A percentile compares a stretch with the other conserved stretches of the same genome.
phyloP scores from a whole-genome alignment of 331 rosid genomes.

The Erythrophleum ivorense region DNA sequence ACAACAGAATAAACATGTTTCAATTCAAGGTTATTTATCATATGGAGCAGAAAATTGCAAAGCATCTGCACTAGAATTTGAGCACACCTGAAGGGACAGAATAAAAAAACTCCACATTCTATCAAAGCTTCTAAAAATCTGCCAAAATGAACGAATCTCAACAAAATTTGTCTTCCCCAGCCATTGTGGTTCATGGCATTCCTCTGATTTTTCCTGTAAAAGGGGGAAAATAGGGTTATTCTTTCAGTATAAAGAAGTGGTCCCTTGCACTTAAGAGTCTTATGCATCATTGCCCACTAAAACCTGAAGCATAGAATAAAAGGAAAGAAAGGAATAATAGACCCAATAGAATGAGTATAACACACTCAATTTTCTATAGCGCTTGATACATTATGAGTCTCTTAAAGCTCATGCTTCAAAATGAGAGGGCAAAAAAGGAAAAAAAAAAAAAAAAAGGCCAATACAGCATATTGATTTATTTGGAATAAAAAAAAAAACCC shows the following conservation, averaged over 20 bases:
- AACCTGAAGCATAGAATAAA: conserved; percentile 1
- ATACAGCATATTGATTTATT: background rate
- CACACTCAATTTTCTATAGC: background rate
- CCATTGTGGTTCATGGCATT: conserved; percentile 58
- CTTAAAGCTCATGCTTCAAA: conserved; percentile 19
- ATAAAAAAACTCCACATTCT: conserved; percentile 94
- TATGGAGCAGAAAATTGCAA: conserved; percentile 31
- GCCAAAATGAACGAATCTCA: conserved; percentile 95
- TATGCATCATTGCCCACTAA: conserved; percentile 5
- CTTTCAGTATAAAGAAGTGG: background rate
- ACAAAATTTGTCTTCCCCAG: conserved; percentile 95
- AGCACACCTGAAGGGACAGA: conserved; percentile 82
- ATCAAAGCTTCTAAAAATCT: conserved; percentile 90
- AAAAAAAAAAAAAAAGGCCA: background rate
- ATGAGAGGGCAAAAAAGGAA: background rate
- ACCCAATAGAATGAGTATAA: background rate
- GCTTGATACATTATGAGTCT: conserved; percentile 10
- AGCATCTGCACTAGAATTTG: conserved; percentile 31
- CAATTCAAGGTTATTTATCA: conserved; percentile 35
- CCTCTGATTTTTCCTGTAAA: conserved; percentile 49
- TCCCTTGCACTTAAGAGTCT: conserved; percentile 14
- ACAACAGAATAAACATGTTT: conserved; percentile 39
- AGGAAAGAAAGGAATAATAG: conserved; percentile 17
- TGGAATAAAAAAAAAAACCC: background rate
- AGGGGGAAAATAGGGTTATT: conserved; percentile 23